Percentiles rank a stretch among this genome's conserved stretches.
Evolutionary conservation across 1,139 yeast genomes (phyloP).

Genomic region (Meyerozyma athensensis): DNA sequence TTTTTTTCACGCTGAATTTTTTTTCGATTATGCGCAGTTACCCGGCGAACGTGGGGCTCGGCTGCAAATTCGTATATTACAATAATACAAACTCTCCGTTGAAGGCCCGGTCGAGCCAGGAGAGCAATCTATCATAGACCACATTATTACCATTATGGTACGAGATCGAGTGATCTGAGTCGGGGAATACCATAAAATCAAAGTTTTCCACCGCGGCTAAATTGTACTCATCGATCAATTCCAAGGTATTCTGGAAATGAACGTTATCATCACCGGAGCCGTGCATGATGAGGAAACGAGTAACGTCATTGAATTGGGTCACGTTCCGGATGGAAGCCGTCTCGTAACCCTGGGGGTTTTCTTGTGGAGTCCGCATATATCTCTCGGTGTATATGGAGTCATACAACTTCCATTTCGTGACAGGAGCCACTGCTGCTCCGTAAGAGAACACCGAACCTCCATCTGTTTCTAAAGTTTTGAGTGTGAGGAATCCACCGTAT

Average conservation of each 20-base stretch:
- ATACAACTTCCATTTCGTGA: conserved; percentile 70
- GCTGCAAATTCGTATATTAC: not conserved
- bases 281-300: conserved; percentile 65
- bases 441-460: conserved; percentile 54
- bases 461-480: conserved; percentile 69
- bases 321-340: conserved; percentile 50
- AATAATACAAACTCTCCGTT: conserved; percentile 31
- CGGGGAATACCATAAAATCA: conserved; percentile 74
- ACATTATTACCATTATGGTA: conserved; percentile 68
- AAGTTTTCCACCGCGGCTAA: conserved; percentile 59
- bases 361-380: conserved; percentile 67
- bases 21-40: not conserved
- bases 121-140: conserved; percentile 59
- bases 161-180: conserved; percentile 66
- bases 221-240: conserved; percentile 58
- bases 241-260: conserved; percentile 68
- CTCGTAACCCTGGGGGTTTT: conserved; percentile 53
- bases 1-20: conserved; percentile 2
- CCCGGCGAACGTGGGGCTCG: conserved; percentile 3
- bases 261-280: conserved; percentile 85
- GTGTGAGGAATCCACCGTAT: conserved; percentile 74
- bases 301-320: conserved; percentile 43
- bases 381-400: conserved; percentile 78
- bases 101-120: conserved; percentile 56
- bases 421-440: conserved; percentile 79